A percentile compares a stretch with the other conserved stretches of the same genome.
Evolutionary conservation across 768 basidiomycete species (phyloP).

Genomic region (Cantharellus anzutake): DNA sequence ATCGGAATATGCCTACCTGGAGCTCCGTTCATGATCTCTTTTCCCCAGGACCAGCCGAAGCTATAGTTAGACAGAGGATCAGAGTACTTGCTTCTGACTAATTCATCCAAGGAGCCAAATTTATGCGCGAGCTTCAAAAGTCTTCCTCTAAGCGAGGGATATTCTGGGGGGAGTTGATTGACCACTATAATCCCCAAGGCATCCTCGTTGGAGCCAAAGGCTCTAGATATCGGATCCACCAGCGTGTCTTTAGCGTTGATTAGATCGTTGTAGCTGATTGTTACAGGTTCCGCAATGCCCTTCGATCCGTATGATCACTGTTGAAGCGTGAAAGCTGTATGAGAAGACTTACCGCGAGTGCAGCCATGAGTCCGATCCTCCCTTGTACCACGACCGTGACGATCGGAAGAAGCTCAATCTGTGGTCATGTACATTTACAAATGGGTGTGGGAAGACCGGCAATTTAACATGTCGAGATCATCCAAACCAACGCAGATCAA

Average conservation of each 20-base stretch:
- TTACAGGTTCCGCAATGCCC: background rate
- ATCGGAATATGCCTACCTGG: constrained; percentile 27
- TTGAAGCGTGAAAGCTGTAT: too few relatives aligned
- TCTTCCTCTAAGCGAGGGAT: constrained; percentile 40
- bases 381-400: too few relatives aligned
- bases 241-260: constrained; percentile 34
- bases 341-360: too few relatives aligned
- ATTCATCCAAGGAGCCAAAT: constrained; percentile 55
- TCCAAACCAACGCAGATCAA: too few relatives aligned
- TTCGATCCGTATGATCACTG: too few relatives aligned
- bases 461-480: too few relatives aligned
- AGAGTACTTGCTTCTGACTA: constrained; percentile 49
- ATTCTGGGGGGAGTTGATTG: constrained; percentile 57
- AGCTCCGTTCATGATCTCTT: constrained; percentile 96
- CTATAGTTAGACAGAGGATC: constrained; percentile 59
- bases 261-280: constrained; percentile 35
- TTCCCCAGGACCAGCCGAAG: constrained; percentile 98
- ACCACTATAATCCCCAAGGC: constrained; percentile 69
- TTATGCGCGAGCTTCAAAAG: constrained; percentile 56
- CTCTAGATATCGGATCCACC: constrained; percentile 38
- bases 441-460: too few relatives aligned
- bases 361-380: too few relatives aligned
- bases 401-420: too few relatives aligned
- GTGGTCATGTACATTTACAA: too few relatives aligned
- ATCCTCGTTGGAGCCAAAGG: constrained; percentile 62